A percentile compares a stretch with the other conserved stretches of the same genome.
These are phyloP conservation scores for Tetrapyrgos nigripes DNA, from an alignment of 1,284 basidiomycete genomes.

Conservation along the genomic window DNA sequence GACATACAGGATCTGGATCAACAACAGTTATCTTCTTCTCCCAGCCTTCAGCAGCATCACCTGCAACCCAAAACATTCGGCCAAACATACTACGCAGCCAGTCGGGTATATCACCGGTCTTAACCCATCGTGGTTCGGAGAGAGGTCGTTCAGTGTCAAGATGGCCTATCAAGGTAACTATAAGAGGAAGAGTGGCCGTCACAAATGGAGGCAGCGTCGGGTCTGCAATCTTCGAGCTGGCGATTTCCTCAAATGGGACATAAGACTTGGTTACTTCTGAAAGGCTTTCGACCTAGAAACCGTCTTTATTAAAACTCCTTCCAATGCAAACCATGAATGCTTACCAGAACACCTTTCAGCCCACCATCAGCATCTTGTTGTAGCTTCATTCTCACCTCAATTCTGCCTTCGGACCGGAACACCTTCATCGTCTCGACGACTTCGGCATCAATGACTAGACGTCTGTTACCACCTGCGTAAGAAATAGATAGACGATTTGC, in stretches of 20 bases:
- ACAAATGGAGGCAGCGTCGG: constrained; percentile 73
- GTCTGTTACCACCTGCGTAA: constrained; percentile 86
- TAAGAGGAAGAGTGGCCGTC: constrained; percentile 55
- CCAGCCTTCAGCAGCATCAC: constrained; percentile 83
- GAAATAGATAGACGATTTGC: constrained; percentile 92
- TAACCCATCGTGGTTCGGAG: constrained; percentile 96
- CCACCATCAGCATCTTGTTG: constrained; percentile 58
- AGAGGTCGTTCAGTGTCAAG: constrained; percentile 88
- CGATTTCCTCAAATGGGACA: constrained; percentile 51
- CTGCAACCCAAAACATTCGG: constrained; percentile 80
- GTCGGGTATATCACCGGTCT: constrained; percentile 91
- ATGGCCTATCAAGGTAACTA: constrained; percentile 65
- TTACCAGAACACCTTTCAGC: constrained; percentile 78
- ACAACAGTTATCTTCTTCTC: constrained; percentile 90
- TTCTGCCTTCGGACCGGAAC: constrained; percentile 81
- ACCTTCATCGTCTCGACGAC: constrained; percentile 85
- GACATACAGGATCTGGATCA: constrained; percentile 92
- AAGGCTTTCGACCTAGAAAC: constrained; percentile 72
- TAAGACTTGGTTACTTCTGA: constrained; percentile 77
- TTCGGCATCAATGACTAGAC: constrained; percentile 90
- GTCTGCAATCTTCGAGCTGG: constrained; percentile 54
- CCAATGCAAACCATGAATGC: constrained; percentile 31
- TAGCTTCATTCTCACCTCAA: constrained; percentile 80
- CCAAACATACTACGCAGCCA: constrained; percentile 92
- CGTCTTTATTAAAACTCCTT: background rate